These are phyloP conservation scores for Heracleum sosnowskyi DNA, from an alignment of 129 eudicot genomes.

Conservation along the genomic window DNA sequence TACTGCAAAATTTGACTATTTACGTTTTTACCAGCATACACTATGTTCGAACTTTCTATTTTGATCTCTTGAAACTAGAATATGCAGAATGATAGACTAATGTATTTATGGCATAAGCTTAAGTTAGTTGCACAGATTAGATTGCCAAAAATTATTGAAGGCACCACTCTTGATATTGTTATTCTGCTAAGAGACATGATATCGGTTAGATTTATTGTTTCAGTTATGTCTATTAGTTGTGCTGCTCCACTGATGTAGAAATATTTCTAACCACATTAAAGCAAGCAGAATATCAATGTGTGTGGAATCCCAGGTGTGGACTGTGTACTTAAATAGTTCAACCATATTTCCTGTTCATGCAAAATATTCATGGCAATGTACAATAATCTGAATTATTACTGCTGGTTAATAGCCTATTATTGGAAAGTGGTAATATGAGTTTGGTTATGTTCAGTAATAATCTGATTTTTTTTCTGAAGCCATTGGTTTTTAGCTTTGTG, in stretches of 20 bases:
- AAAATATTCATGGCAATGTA: background rate
- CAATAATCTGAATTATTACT: too few species aligned
- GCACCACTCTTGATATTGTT: conserved; percentile 8
- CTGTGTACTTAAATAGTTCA: background rate
- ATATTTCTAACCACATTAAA: background rate
- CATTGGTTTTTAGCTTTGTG: background rate
- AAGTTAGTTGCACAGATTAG: background rate
- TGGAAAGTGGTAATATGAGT: background rate
- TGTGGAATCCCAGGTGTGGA: background rate
- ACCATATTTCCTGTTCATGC: background rate
- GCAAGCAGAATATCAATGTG: background rate
- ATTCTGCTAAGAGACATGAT: conserved; percentile 4
- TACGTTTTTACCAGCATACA: background rate
- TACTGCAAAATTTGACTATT: background rate
- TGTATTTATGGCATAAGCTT: background rate
- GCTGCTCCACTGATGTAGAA: conserved; percentile 18
- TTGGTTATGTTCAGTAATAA: too few species aligned
- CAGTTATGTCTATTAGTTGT: conserved; percentile 4
- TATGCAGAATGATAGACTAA: background rate
- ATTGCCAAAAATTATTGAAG: background rate
- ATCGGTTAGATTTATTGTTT: conserved; percentile 14
- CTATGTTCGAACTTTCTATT: background rate
- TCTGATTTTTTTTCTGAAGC: background rate
- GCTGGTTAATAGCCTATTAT: too few species aligned
- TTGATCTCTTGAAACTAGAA: background rate